Evolutionary conservation across 208 protist species (phyloP), one percentile per base, ranked within the genome.

Genomic region (Acanthamoeba lenticulata): DNA sequence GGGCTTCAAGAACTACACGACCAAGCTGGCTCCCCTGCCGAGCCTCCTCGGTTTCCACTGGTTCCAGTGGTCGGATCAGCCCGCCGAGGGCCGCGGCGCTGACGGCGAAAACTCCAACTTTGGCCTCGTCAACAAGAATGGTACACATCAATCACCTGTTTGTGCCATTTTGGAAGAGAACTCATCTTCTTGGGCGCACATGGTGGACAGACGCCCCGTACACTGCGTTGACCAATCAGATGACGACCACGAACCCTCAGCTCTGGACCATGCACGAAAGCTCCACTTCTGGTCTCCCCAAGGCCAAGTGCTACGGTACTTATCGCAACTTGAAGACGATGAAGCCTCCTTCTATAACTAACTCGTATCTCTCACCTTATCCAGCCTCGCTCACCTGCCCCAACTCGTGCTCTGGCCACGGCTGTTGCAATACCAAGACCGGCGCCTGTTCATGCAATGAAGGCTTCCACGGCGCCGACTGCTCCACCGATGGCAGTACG

Each of bases 1-100:
- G 40, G 69, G 69, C 69, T 79, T 45, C 69, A 32, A 79, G 21
- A 45, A 79, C 69, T 79, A 47, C 69, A 79, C 69, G 1, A 79
- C 69, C 21, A 40, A 0, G 11, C 69, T 47, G 4, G 69, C 69
- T 32, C 0, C 36, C 34, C 24, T 47, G 21, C 36, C 11, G 1
- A 0, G 1, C 69, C 0, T 79, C 2, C 11, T 79, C 21, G 69
- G 69, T 36, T n/a, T 79, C 17, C 40, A 47, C 5, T 79, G 69
- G 69, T 79, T 79, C 69, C 36, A 79, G 40, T 79, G 38, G 36
- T 24, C 24, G 1, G 69, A 79, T 13, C 69, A 79, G 21, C 69
- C 69, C 2, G 34, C 36, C 40, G 69, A 45, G 0, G 69, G 69
- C 34, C 11, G 69, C 3, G 0, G 0, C 0, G 11, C 17, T 36